A percentile compares a stretch with the other conserved stretches of the same genome.
phyloP scores from a whole-genome alignment of 208 protist species.

The Tritrichomonas musculus region DNA sequence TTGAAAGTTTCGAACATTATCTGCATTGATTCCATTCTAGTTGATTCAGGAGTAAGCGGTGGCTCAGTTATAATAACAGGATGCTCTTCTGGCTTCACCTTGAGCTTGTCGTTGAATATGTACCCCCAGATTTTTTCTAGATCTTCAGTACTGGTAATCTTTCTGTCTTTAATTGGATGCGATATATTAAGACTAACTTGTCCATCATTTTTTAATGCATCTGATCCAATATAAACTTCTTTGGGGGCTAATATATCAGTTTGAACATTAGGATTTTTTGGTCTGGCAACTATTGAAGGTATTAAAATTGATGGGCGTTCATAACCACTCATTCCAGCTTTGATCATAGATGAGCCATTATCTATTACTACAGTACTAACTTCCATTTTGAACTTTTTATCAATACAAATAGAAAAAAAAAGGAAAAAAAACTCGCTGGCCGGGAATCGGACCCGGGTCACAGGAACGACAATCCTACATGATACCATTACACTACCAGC shows the following conservation, averaged over 20 bases:
- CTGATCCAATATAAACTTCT: not conserved
- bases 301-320: not conserved
- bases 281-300: not conserved
- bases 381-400: too few relatives aligned
- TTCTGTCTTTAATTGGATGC: conserved; percentile 64
- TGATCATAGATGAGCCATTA: not conserved
- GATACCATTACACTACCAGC: too few relatives aligned
- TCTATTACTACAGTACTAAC: not conserved
- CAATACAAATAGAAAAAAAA: too few relatives aligned
- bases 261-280: not conserved
- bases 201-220: not conserved
- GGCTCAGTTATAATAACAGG: conserved; percentile 76
- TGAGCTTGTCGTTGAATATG: conserved; percentile 50
- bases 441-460: too few relatives aligned
- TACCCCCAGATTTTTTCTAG: conserved; percentile 91
- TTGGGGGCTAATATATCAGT: not conserved
- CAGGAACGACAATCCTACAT: too few relatives aligned
- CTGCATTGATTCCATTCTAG: conserved; percentile 69
- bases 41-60: conserved; percentile 67
- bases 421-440: too few relatives aligned
- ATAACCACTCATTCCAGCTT: not conserved
- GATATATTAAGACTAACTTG: too few relatives aligned
- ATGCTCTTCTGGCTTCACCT: conserved; percentile 77
- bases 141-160: conserved; percentile 89
- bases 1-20: conserved; percentile 75